phyloP scores from a whole-genome alignment of 2,329 filamentous ascomycete species.

The Phialemoniopsis sp. region DNA sequence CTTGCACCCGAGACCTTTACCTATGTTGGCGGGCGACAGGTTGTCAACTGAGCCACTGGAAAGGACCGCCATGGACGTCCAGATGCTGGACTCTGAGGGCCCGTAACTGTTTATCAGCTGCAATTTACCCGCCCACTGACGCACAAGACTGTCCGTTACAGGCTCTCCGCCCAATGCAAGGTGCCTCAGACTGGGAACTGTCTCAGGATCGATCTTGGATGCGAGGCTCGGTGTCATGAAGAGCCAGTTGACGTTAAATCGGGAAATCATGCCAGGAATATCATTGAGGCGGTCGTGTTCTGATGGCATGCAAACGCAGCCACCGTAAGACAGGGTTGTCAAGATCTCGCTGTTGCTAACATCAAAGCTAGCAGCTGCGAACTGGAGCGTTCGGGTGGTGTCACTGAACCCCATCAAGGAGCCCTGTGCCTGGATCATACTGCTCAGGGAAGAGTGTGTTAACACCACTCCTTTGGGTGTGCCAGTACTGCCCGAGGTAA shows the following conservation, averaged over 20 bases:
- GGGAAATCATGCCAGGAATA: slow-evolving; percentile 16
- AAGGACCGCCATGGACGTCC: not conserved
- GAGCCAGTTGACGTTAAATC: slow-evolving; percentile 7
- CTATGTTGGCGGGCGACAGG: slow-evolving; percentile 9
- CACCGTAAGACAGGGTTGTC: too few species aligned
- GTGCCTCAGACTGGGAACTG: slow-evolving; percentile 2
- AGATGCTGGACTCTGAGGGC: slow-evolving; percentile 7
- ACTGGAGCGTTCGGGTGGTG: too few species aligned
- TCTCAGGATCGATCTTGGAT: slow-evolving; percentile 4
- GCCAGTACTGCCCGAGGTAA: too few species aligned
- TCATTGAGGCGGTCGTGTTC: slow-evolving; percentile 26
- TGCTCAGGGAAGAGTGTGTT: too few species aligned
- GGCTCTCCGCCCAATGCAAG: slow-evolving; percentile 10
- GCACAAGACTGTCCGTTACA: slow-evolving; percentile 3
- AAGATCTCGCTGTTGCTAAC: too few species aligned
- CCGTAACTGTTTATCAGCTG: slow-evolving; percentile 11
- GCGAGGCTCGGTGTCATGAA: slow-evolving; percentile 14
- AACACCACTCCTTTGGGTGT: too few species aligned
- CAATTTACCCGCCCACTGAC: slow-evolving; percentile 4
- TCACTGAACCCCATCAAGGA: too few species aligned
- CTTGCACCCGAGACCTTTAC: slow-evolving; percentile 7
- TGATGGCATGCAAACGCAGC: slow-evolving; percentile 4
- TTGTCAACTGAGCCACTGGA: too few species aligned
- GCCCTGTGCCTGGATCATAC: too few species aligned
- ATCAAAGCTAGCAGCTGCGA: too few species aligned